These are phyloP conservation scores for Fusarium stilboides DNA, from an alignment of 2,329 filamentous ascomycete species.

Conservation along the genomic window DNA sequence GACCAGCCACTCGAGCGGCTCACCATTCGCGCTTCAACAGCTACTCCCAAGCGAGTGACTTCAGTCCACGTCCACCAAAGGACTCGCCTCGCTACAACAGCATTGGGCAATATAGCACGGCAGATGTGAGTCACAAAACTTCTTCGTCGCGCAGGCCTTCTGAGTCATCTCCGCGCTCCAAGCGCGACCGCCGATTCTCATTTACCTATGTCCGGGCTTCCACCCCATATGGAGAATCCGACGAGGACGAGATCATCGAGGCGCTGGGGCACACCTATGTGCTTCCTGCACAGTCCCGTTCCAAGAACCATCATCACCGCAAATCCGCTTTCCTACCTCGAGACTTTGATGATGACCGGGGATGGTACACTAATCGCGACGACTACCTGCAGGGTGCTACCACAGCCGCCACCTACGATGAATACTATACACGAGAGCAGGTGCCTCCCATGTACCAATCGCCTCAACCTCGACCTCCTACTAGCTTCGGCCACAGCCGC, in stretches of 20 bases:
- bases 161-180: slow-evolving; percentile 54
- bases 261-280: slow-evolving; percentile 68
- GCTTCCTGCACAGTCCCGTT: slow-evolving; percentile 65
- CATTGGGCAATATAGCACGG: slow-evolving; percentile 74
- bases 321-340: slow-evolving; percentile 54
- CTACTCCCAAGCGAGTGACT: slow-evolving; percentile 55
- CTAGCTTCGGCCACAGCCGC: slow-evolving; percentile 61
- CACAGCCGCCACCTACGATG: slow-evolving; percentile 52
- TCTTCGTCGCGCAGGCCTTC: slow-evolving; percentile 62
- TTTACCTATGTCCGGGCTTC: slow-evolving; percentile 73
- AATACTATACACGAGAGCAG: slow-evolving; percentile 56
- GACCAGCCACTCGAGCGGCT: slow-evolving; percentile 68
- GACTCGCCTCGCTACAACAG: slow-evolving; percentile 75
- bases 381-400: slow-evolving; percentile 67
- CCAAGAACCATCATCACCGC: slow-evolving; percentile 52
- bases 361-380: slow-evolving; percentile 72
- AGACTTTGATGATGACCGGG: slow-evolving; percentile 66
- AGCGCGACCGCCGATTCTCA: slow-evolving; percentile 70
- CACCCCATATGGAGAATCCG: slow-evolving; percentile 73
- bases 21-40: slow-evolving; percentile 58
- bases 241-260: slow-evolving; percentile 74
- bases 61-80: slow-evolving; percentile 63
- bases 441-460: slow-evolving; percentile 57
- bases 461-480: slow-evolving; percentile 58
- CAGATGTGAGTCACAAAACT: slow-evolving; percentile 75